Base-by-base conservation (phyloP, 208 protist species). In the Zelonia costaricensis region DNA sequence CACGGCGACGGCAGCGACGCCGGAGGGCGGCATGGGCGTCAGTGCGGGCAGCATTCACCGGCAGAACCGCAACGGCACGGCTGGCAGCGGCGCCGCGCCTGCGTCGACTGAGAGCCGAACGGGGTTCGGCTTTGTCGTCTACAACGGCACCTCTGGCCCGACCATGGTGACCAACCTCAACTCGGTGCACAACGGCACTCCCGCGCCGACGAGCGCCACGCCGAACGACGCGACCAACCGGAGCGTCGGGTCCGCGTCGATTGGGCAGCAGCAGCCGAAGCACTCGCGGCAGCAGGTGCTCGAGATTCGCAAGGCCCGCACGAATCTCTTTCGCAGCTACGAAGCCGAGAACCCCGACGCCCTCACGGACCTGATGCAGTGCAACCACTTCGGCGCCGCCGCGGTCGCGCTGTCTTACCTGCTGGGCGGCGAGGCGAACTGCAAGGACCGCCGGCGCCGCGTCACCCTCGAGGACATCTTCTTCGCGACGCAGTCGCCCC, bases 391-490 rank as follows among this genome's bases (percentile, higher is more conserved):
- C 65, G 90, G 83, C 42, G 76, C 83, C 22, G 70, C 71, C 2
- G 86, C 86, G 13, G 78, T 79, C 20, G 86, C 78, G 23, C 71
- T 96, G 40, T 93, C 85, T 1, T 93, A 89, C 58, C 76, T 96
- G 4, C 69, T 96, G 27, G 84, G 84, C 15, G 88, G 88, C 27
- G 69, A 76, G 35, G 74, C 78, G 27, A 67, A 86, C 27, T 86
- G 80, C 66, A 78, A 73, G 22, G 86, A 96, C 56, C 80, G 86
- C 30, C 78, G 85, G 18, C 75, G 81, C 40, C 82, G 86, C 44
- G 90, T 95, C 23, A 94, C 86, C 1, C 71, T 96, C 23, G 86
- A 96, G 62, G 90, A 96, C 70, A 91, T 96, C 61, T 96, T 96
- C 74, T 96, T 96, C 54, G 81, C 87, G 4, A 82, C 85, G n/a